Percentiles rank a stretch among this genome's conserved stretches.
Evolutionary conservation across 2,329 filamentous ascomycete species (phyloP).

Genomic region (Diaporthe eres): DNA sequence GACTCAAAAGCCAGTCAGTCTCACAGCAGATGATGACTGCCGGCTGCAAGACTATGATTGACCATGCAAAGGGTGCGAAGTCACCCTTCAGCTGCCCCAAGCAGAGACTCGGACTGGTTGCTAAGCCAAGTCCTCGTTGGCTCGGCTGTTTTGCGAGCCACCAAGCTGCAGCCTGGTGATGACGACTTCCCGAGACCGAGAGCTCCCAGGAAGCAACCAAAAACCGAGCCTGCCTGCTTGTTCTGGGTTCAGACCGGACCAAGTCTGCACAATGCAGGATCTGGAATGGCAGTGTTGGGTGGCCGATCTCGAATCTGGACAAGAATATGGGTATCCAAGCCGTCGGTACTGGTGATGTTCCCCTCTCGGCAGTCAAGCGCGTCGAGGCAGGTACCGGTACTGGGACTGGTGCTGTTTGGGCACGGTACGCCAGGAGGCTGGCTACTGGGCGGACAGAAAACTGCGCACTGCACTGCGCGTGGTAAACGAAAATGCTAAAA

Average conservation of each 20-base stretch:
- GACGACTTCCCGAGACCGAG: constrained; percentile 2
- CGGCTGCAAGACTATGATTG: background rate
- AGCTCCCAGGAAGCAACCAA: constrained; percentile 1
- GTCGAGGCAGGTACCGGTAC: constrained; percentile 16
- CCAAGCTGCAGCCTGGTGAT: constrained; percentile 28
- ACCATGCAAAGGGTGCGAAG: background rate
- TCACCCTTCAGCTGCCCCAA: background rate
- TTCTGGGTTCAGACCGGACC: constrained; percentile 5
- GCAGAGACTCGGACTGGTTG: background rate
- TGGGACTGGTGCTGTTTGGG: constrained; percentile 22
- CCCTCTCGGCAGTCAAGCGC: constrained; percentile 28
- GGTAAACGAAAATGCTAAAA: constrained; percentile 31
- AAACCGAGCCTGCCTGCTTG: background rate
- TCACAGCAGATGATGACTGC: constrained; percentile 15
- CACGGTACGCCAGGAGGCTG: constrained; percentile 20
- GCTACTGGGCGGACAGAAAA: constrained; percentile 19
- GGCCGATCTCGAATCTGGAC: background rate
- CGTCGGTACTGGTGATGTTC: constrained; percentile 21
- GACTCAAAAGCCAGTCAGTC: constrained; percentile 21
- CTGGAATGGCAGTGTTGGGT: background rate
- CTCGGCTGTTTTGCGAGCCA: background rate
- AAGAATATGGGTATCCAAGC: constrained; percentile 21
- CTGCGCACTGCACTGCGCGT: constrained; percentile 20
- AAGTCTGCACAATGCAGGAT: constrained; percentile 6
- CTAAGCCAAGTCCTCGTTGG: constrained; percentile 5